Evolutionary conservation across 2,329 filamentous ascomycete genomes (phyloP).

Genomic region (Aotearoamyces nothofagi): DNA sequence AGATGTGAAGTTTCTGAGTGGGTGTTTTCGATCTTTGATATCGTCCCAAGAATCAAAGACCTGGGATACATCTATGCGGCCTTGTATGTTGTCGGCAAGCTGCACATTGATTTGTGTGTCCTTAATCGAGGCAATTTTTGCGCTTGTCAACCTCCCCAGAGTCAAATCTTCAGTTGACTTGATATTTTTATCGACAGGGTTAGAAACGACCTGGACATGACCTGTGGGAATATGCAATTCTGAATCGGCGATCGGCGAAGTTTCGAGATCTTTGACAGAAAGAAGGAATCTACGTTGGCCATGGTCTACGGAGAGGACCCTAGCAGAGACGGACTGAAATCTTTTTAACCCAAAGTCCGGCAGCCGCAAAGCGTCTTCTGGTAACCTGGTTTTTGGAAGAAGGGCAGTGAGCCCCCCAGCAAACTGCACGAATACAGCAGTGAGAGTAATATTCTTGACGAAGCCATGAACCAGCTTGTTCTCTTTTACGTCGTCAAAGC

Average conservation of each 20-base stretch:
- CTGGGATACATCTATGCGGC: slow-evolving; percentile 86
- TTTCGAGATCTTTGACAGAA: slow-evolving; percentile 36
- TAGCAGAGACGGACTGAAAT: slow-evolving; percentile 60
- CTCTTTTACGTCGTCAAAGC: slow-evolving; percentile 55
- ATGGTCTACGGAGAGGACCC: slow-evolving; percentile 56
- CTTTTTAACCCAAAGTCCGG: slow-evolving; percentile 67
- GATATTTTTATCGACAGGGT: slow-evolving; percentile 50
- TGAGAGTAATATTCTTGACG: slow-evolving; percentile 68
- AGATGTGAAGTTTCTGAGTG: slow-evolving; percentile 57
- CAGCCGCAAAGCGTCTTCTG: slow-evolving; percentile 49
- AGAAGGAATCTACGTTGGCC: slow-evolving; percentile 55
- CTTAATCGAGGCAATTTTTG: slow-evolving; percentile 70
- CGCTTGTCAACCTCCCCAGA: slow-evolving; percentile 60
- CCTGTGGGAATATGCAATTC: slow-evolving; percentile 15
- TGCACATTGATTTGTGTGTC: slow-evolving; percentile 86
- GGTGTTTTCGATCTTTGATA: slow-evolving; percentile 67
- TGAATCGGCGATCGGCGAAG: slow-evolving; percentile 23
- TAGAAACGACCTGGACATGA: slow-evolving; percentile 16
- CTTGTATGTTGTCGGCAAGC: slow-evolving; percentile 74
- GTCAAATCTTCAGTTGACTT: slow-evolving; percentile 55
- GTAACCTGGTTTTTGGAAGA: slow-evolving; percentile 64
- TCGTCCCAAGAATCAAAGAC: slow-evolving; percentile 80
- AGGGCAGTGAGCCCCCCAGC: slow-evolving; percentile 62
- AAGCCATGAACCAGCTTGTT: slow-evolving; percentile 62
- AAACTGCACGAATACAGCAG: slow-evolving; percentile 82